Base-by-base conservation (phyloP, 2,329 filamentous ascomycete genomes). In the Alternaria sp. region DNA sequence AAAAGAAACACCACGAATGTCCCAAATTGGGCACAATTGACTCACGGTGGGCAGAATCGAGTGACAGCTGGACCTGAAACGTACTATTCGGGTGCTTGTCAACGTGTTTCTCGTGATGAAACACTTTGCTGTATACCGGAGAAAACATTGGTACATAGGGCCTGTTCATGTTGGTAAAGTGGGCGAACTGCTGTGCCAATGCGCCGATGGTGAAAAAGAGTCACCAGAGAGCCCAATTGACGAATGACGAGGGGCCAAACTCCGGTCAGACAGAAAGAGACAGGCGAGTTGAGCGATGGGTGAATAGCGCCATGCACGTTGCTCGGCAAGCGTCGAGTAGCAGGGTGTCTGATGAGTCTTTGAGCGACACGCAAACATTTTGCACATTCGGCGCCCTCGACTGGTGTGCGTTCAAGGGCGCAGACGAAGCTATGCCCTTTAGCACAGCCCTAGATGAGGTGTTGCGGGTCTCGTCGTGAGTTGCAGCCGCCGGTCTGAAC, bases 231-330 rank as follows among this genome's bases (percentile, higher is more conserved):
- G 43, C 54, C 51, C 39, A 49, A 63, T 69, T 67, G 68, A 58
- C 69, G 63, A 75, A 72, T 73, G 53, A 61, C 3, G 59, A 49
- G 18, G 48, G 34, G 20, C 16, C 18, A 65, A 49, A 61, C 66
- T 73, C 75, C 75, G 75, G 75, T 77, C 67, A 77, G 67, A 69
- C 72, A 55, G 67, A 67, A 72, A 57, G 46, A 71, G 70, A 30
- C 66, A 65, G 65, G 67, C 54, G 59, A 54, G 57, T 54, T 61
- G 57, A 71, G 68, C 69, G 67, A 68, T 63, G 22, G 60, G 59
- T 63, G 64, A 59, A 63, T 61, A 58, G 61, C 61, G 61, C 43
- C 42, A 57, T 64, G 66, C 62, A 64, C 62, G 69, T 63, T 59
- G 56, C 51, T 59, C 58, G 63, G 64, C 63, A 56, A 61, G 65